Evolutionary conservation across 257 asterid genomes (phyloP), one percentile per base, ranked within the genome.

Genomic region (Solanum lycopersicoides): DNA sequence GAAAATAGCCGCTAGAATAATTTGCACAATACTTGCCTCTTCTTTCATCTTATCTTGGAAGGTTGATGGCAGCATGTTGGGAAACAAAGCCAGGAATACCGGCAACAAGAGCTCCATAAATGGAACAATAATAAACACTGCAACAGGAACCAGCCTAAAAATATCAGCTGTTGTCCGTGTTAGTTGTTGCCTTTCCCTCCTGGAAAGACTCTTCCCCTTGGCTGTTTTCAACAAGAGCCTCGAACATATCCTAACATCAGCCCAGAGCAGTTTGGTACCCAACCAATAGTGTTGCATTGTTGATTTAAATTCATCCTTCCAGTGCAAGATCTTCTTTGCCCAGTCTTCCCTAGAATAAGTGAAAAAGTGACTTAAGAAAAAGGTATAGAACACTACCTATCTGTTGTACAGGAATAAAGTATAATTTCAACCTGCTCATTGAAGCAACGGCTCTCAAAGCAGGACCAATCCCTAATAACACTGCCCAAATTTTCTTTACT

Each of bases 41-140:
- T 95, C 99, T 90, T 96, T 95, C 99, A 95, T 93, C 95, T 96
- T 96, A 92, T 96, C 98, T 91, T 96, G 98, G 92, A 96, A 96
- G 63, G 98, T 95, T 53, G 99, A 96, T 16, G 99, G 99, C 50
- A 96, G 90, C 98, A 96, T 94, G 91, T 95, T 95, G 5, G 99
- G 99, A 87, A 96, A 96, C 87, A 96, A 90, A 90, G 95, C 94
- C 88, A 96, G 88, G 89, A 92, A 91, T 41, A 95, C 96, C 50
- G 99, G 99, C 86, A 96, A 92, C 94, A 96, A 91, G 88, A 96
- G 93, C 71, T 96, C 98, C 99, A 96, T 96, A 90, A 96, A 96
- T 35, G 99, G 99, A 47, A 96, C 98, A 21, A 96, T 59, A 85
- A 96, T 91, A 88, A 96, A 96, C 89, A 96, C 97, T 18, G 98